These are phyloP conservation scores for Botrytis fabae DNA, from an alignment of 2,329 filamentous ascomycete species.

Conservation along the genomic window DNA sequence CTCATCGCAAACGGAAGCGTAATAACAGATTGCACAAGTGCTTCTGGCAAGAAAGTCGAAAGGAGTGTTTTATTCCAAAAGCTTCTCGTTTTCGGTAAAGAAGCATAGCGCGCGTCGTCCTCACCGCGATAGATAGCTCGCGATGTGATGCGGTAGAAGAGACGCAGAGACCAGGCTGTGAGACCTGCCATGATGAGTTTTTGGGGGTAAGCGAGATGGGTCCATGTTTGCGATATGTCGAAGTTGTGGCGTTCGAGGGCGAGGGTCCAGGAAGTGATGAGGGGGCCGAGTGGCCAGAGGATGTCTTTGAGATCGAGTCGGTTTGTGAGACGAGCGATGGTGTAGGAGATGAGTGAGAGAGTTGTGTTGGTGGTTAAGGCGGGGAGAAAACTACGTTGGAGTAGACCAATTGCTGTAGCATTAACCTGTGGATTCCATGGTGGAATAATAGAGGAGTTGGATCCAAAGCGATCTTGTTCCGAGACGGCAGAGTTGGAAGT, in stretches of 20 bases:
- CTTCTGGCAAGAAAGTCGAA: constrained; percentile 25
- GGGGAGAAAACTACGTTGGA: constrained; percentile 25
- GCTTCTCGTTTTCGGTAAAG: background rate
- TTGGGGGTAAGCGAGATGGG: constrained; percentile 22
- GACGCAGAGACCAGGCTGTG: constrained; percentile 24
- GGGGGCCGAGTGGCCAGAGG: constrained; percentile 25
- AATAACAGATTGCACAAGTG: constrained; percentile 24
- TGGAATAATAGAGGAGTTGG: constrained; percentile 13
- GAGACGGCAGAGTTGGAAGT: background rate
- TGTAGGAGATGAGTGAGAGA: constrained; percentile 23
- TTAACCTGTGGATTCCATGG: constrained; percentile 22
- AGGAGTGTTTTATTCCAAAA: constrained; percentile 26
- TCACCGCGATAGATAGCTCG: constrained; percentile 17
- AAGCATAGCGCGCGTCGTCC: constrained; percentile 26
- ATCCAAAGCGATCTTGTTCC: constrained; percentile 12
- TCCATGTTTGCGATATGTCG: constrained; percentile 18
- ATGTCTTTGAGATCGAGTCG: constrained; percentile 26
- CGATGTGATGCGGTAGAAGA: constrained; percentile 24
- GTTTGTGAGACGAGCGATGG: constrained; percentile 23
- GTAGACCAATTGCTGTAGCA: constrained; percentile 22
- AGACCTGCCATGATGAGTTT: constrained; percentile 25
- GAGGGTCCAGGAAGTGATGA: constrained; percentile 24
- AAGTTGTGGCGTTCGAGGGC: constrained; percentile 25
- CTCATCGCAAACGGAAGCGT: constrained; percentile 24
- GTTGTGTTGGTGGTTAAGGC: constrained; percentile 24